phyloP scores from a whole-genome alignment of 768 basidiomycete genomes.

The Panaeolus cyanescens region DNA sequence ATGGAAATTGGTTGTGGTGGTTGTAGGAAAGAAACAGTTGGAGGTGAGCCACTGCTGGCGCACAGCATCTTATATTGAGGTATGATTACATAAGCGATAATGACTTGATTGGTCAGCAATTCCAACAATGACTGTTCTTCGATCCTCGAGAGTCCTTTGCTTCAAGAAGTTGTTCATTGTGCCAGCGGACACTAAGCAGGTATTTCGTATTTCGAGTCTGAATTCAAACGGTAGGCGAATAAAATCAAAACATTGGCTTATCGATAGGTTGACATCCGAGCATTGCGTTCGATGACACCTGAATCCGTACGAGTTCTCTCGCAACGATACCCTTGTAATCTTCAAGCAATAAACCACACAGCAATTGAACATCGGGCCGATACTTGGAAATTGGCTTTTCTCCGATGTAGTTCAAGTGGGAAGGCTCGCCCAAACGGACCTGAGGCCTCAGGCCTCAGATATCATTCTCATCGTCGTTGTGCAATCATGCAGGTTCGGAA shows the following conservation, averaged over 20 bases:
- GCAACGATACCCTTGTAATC: not conserved
- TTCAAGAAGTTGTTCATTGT: too few species aligned
- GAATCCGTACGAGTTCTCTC: too few species aligned
- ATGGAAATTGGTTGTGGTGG: constrained; percentile 16
- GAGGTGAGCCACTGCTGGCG: not conserved
- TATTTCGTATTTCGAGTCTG: too few species aligned
- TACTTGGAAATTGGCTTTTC: not conserved
- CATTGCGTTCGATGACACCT: too few species aligned
- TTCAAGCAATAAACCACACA: not conserved
- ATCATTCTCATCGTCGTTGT: not conserved
- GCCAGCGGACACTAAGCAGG: too few species aligned
- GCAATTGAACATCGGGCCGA: not conserved
- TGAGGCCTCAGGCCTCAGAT: not conserved
- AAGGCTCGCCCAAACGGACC: not conserved
- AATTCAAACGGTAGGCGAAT: too few species aligned
- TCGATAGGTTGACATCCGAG: too few species aligned
- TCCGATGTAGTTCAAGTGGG: not conserved
- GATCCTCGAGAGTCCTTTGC: too few species aligned
- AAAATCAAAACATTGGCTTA: too few species aligned
- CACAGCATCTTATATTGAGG: constrained; percentile 3
- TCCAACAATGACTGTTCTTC: not conserved
- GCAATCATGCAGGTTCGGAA: not conserved
- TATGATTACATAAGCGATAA: not conserved
- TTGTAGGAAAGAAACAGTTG: constrained; percentile 12
- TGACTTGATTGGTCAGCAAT: not conserved